phyloP scores from a whole-genome alignment of 306 rosid species.

The Fragaria ananassa region DNA sequence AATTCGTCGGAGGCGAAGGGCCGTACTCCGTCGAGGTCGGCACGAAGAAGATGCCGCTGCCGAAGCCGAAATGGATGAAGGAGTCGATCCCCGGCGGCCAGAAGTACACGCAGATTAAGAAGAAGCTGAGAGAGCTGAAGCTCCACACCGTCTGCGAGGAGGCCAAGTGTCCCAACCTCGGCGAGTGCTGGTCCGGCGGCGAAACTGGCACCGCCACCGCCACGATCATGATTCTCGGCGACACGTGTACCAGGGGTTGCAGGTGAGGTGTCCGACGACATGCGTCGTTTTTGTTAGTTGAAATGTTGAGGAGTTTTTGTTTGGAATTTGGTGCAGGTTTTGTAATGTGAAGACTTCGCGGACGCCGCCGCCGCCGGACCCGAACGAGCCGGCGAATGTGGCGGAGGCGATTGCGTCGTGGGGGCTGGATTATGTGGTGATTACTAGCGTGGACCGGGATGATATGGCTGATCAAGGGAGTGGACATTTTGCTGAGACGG shows the following conservation, averaged over 20 bases:
- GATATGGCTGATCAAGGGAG: constrained; percentile 98
- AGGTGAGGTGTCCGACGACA: constrained; percentile 45
- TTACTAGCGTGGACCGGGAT: constrained; percentile 97
- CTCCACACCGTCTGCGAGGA: constrained; percentile 98
- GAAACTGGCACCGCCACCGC: constrained; percentile 99
- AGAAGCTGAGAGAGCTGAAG: constrained; percentile 86
- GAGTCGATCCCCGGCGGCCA: constrained; percentile 92
- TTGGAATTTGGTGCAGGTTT: constrained; percentile 51
- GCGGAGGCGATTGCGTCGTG: constrained; percentile 98
- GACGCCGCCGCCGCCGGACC: constrained; percentile 96
- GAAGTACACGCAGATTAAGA: constrained; percentile 95
- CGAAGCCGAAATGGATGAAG: constrained; percentile 99
- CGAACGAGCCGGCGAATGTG: constrained; percentile 89
- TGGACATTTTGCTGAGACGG: constrained; percentile 92
- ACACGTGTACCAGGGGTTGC: constrained; percentile 98
- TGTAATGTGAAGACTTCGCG: constrained; percentile 97
- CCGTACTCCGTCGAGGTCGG: constrained; percentile 90
- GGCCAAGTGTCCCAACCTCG: constrained; percentile 87
- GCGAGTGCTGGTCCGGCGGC: constrained; percentile 99
- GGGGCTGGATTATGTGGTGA: constrained; percentile 98
- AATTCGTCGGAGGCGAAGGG: constrained; percentile 37
- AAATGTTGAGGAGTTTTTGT: neutral
- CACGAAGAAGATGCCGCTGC: constrained; percentile 94
- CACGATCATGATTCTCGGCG: constrained; percentile 96
- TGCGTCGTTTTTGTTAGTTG: neutral